These are phyloP conservation scores for Diaporthe nobilis DNA, from an alignment of 2,329 filamentous ascomycete genomes.

Conservation along the genomic window DNA sequence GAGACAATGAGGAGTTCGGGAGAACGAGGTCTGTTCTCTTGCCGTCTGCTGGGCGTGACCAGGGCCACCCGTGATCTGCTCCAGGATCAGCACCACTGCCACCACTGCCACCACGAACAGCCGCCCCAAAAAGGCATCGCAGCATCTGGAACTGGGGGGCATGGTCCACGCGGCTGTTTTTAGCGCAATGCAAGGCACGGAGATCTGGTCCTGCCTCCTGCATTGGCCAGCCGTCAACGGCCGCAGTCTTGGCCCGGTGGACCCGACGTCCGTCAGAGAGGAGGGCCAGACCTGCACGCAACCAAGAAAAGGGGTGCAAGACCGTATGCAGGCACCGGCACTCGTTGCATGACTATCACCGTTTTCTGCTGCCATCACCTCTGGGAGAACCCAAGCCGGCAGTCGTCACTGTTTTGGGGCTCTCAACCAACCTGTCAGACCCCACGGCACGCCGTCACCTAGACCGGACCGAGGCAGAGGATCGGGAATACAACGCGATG, in stretches of 20 bases:
- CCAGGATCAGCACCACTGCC: constrained; percentile 30
- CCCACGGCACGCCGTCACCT: constrained; percentile 7
- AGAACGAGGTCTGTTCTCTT: constrained; percentile 34
- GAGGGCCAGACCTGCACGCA: background rate
- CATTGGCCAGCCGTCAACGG: constrained; percentile 28
- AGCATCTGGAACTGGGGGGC: background rate
- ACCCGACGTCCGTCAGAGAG: background rate
- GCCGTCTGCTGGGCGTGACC: constrained; percentile 20
- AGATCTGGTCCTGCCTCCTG: constrained; percentile 29
- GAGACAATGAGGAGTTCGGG: constrained; percentile 27
- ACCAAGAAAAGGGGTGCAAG: background rate
- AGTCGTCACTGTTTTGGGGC: constrained; percentile 10
- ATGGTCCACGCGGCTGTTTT: constrained; percentile 33
- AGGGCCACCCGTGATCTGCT: constrained; percentile 33
- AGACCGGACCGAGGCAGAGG: constrained; percentile 15
- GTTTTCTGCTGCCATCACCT: background rate
- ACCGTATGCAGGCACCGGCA: constrained; percentile 12
- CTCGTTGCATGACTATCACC: background rate
- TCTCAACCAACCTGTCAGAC: background rate
- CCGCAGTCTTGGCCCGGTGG: constrained; percentile 18
- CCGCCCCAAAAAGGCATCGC: constrained; percentile 20
- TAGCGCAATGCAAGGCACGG: constrained; percentile 28
- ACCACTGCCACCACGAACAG: constrained; percentile 24
- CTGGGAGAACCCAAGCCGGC: constrained; percentile 17
- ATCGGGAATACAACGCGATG: constrained; percentile 29